A percentile compares a stretch with the other conserved stretches of the same genome.
Conservation (phyloP, 2,329 filamentous ascomycete genomes). For the Alternaria sp. region DNA sequence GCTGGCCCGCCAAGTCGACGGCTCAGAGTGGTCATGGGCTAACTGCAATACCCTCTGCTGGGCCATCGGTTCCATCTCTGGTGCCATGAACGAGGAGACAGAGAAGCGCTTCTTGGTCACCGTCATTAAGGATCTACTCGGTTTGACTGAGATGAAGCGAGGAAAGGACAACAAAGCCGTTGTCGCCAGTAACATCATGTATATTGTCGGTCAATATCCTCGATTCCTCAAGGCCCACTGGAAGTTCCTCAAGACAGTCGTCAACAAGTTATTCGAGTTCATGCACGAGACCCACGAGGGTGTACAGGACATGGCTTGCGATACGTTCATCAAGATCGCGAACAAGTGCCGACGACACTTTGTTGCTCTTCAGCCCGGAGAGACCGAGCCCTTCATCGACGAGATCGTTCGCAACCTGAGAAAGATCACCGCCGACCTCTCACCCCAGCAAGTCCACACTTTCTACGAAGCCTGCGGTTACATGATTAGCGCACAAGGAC, state of each 20-base stretch:
- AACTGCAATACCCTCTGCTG: constrained; percentile 99
- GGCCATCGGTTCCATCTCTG: constrained; percentile 98
- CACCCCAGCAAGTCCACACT: constrained; percentile 96
- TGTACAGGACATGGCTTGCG: constrained; percentile 99
- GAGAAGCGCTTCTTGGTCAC: constrained; percentile 98
- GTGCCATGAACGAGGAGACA: constrained; percentile 99
- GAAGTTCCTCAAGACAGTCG: constrained; percentile 99
- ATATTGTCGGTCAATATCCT: constrained; percentile 98
- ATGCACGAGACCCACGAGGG: constrained; percentile 99
- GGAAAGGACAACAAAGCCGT: constrained; percentile 99
- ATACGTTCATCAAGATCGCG: constrained; percentile 99
- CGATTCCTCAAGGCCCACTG: constrained; percentile 98
- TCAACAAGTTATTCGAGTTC: constrained; percentile 99
- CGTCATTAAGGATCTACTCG: constrained; percentile 96
- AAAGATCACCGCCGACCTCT: constrained; percentile 94
- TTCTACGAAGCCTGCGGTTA: constrained; percentile 99
- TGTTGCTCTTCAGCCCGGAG: constrained; percentile 91
- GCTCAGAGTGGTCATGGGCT: constrained; percentile 97
- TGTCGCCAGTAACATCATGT: constrained; percentile 99
- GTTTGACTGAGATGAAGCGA: constrained; percentile 97
- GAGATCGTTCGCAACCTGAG: constrained; percentile 96
- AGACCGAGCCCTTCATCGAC: constrained; percentile 95
- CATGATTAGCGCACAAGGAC: constrained; percentile 98
- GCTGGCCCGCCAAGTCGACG: constrained; percentile 91
- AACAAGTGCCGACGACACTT: constrained; percentile 98